A percentile compares a stretch with the other conserved stretches of the same genome.
phyloP scores from a whole-genome alignment of 2,329 filamentous ascomycete species.

The Pseudogymnoascus sp. region DNA sequence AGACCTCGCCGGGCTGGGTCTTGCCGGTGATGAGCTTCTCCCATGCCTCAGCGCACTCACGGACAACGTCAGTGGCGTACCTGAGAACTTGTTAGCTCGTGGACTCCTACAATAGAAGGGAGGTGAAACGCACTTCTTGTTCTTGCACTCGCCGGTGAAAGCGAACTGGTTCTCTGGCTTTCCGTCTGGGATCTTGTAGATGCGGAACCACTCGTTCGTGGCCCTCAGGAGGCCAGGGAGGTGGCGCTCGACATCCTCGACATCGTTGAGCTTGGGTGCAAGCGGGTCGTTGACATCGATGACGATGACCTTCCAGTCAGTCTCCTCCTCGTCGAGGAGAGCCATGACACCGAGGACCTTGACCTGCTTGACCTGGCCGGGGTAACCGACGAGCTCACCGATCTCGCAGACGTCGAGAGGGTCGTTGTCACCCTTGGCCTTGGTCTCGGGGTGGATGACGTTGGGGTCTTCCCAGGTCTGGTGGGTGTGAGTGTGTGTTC shows the following conservation, averaged over 20 bases:
- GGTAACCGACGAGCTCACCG: conserved; percentile 92
- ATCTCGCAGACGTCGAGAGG: conserved; percentile 99
- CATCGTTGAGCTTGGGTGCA: conserved; percentile 91
- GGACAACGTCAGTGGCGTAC: conserved; percentile 91
- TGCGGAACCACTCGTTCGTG: conserved; percentile 99
- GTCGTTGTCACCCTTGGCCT: conserved; percentile 99
- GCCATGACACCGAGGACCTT: conserved; percentile 99
- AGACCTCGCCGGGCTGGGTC: conserved; percentile 67
- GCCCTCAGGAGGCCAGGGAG: conserved; percentile 92
- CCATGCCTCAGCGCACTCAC: conserved; percentile 95
- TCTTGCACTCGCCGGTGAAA: conserved; percentile 99
- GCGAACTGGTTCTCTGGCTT: conserved; percentile 99
- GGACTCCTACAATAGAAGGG: neutral
- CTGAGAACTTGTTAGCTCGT: conserved; percentile 34
- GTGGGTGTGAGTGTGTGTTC: conserved; percentile 9
- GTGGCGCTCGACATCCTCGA: conserved; percentile 98
- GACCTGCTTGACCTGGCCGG: conserved; percentile 98
- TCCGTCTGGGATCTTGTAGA: conserved; percentile 99
- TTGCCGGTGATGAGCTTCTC: conserved; percentile 92
- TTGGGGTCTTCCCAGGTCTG: conserved; percentile 99
- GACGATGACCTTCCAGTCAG: conserved; percentile 99
- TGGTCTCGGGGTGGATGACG: conserved; percentile 92
- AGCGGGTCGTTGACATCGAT: conserved; percentile 97
- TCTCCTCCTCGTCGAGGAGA: conserved; percentile 98
- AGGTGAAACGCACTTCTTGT: conserved; percentile 65